phyloP scores from a whole-genome alignment of 2,329 filamentous ascomycete genomes.

The Sphaerulina musiva region DNA sequence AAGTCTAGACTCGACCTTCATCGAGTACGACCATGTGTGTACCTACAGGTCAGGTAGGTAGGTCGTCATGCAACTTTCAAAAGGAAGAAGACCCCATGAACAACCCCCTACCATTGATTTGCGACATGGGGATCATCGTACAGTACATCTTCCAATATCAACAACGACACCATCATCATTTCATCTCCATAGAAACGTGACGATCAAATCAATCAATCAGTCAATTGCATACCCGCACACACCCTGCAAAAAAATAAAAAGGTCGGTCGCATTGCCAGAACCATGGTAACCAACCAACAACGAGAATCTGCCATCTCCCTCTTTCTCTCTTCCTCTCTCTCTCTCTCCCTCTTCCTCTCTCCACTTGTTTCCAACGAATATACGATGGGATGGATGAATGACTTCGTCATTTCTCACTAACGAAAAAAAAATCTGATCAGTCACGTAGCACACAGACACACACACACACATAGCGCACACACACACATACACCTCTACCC shows the following conservation, averaged over 20 bases:
- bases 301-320: background rate
- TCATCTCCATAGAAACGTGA: background rate
- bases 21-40: slow-evolving; percentile 9
- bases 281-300: background rate
- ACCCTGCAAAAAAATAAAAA: background rate
- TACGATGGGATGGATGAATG: no score
- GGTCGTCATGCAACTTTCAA: background rate
- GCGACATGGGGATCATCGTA: background rate
- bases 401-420: no score
- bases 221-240: background rate
- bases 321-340: background rate
- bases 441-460: background rate
- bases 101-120: background rate
- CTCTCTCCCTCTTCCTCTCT: background rate
- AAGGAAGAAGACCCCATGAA: no score
- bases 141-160: background rate
- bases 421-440: background rate
- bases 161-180: background rate
- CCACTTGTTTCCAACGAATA: no score
- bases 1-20: background rate
- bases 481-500: no score
- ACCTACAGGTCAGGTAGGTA: background rate
- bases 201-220: background rate
- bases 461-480: background rate
- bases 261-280: background rate